Percentiles rank a stretch among this genome's conserved stretches.
phyloP scores from a whole-genome alignment of 2,329 filamentous ascomycete genomes.

The Apiospora rasikravindrae region DNA sequence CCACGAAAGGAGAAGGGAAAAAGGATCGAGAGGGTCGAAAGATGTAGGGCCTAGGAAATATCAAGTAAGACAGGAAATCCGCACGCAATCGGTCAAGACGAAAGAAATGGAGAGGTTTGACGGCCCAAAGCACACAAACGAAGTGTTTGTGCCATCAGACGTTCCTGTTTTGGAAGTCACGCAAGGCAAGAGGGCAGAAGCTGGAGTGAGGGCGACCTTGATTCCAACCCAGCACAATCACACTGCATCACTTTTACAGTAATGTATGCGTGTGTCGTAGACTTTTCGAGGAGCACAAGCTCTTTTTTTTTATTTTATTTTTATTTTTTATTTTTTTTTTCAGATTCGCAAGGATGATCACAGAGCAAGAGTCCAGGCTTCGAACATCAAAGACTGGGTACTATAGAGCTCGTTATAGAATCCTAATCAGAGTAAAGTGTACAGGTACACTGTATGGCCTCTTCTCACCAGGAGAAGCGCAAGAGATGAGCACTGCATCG shows the following conservation, averaged over 20 bases:
- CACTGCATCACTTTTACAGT: background rate
- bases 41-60: background rate
- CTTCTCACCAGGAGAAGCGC: too few species aligned
- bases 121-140: background rate
- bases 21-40: background rate
- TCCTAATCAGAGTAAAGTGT: too few species aligned
- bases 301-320: too few species aligned
- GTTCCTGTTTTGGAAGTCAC: conserved; percentile 12
- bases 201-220: background rate
- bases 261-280: too few species aligned
- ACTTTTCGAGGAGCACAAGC: too few species aligned
- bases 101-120: background rate
- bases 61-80: background rate
- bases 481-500: too few species aligned
- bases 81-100: background rate
- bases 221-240: background rate
- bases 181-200: background rate
- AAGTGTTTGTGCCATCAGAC: conserved; percentile 6
- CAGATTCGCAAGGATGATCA: too few species aligned
- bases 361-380: too few species aligned
- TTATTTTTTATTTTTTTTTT: too few species aligned
- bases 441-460: too few species aligned
- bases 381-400: too few species aligned
- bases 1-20: background rate
- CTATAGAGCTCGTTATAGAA: too few species aligned